Conservation (phyloP, 2,329 filamentous ascomycete genomes). For the Colletotrichum tabaci region DNA sequence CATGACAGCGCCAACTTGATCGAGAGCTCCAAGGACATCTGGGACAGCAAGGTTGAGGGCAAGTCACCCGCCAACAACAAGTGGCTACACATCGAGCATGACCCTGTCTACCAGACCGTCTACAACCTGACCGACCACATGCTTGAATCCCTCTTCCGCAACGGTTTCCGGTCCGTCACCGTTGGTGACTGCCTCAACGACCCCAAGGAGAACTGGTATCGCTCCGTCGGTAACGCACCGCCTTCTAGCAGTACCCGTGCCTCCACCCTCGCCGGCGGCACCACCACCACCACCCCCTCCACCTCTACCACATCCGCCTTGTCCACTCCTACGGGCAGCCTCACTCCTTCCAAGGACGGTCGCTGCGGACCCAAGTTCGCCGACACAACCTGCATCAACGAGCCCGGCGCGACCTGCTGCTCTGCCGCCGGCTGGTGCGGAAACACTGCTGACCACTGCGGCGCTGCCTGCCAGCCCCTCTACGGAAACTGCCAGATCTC, state of each 20-base stretch:
- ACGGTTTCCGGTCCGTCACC: slow-evolving; percentile 60
- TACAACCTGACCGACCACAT: slow-evolving; percentile 57
- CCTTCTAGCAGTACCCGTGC: slow-evolving; percentile 18
- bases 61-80: slow-evolving; percentile 47
- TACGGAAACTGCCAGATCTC: slow-evolving; percentile 46
- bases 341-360: slow-evolving; percentile 44
- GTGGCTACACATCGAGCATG: slow-evolving; percentile 53
- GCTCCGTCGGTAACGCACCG: slow-evolving; percentile 46
- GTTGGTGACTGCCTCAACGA: slow-evolving; percentile 70
- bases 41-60: slow-evolving; percentile 52
- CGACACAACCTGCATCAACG: slow-evolving; percentile 46
- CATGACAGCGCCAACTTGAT: slow-evolving; percentile 51
- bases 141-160: slow-evolving; percentile 53
- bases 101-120: slow-evolving; percentile 58
- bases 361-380: slow-evolving; percentile 48
- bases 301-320: slow-evolving; percentile 20
- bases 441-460: slow-evolving; percentile 56
- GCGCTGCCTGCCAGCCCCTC: slow-evolving; percentile 54
- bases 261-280: background rate
- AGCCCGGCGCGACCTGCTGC: slow-evolving; percentile 47
- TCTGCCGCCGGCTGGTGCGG: slow-evolving; percentile 56
- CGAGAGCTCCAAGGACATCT: slow-evolving; percentile 54
- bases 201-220: slow-evolving; percentile 68
- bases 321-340: slow-evolving; percentile 37
- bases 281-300: background rate